Base-by-base conservation (phyloP, 2,329 filamentous ascomycete species). In the Pseudogymnoascus sp. region DNA sequence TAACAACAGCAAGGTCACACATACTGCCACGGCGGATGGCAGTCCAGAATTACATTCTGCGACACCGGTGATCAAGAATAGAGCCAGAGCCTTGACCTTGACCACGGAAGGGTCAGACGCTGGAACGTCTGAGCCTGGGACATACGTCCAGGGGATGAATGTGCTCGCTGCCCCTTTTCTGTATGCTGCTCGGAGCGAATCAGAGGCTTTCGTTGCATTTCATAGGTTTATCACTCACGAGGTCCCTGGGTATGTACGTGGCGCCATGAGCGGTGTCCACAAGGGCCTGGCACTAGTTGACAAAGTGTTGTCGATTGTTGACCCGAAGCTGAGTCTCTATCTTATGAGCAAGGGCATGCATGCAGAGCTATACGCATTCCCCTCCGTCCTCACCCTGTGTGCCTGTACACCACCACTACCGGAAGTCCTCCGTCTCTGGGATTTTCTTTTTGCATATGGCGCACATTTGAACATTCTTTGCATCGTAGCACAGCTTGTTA, bases 61-160 rank as follows among this genome's bases (percentile, higher is more conserved):
- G 13, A 67, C 68, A n/a, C 70, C 71, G 8, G 62, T 67, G 15
- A 67, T 76, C 66, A 78, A 78, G 66, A 71, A 74, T 13, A 68
- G 83, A 66, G 78, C 80, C n/a, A 79, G 83, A 36, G 83, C 83
- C 33, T 73, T 84, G 63, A 83, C 83, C 11, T 76, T 87, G 63
- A 87, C 84, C 1, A 87, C 83, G 0, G 85, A 88, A 71, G 81
- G 86, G 66, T 82, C 87, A 68, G 85, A 88, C 67, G 79, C 80
- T 6, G 83, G 82, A 64, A 79, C 78, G 2, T 77, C 79, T 33
- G 88, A 91, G 69, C 84, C 90, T 10, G 91, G 92, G 33, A 93
- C 90, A 42, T 99, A 99, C 71, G 93, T 99, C 2, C 95, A 99
- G 76, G 95, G 95, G 68, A 97, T 99, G 93, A 99, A 99, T 74